Evolutionary conservation across 2,329 filamentous ascomycete species (phyloP).

Genomic region (Penicillium sp.): DNA sequence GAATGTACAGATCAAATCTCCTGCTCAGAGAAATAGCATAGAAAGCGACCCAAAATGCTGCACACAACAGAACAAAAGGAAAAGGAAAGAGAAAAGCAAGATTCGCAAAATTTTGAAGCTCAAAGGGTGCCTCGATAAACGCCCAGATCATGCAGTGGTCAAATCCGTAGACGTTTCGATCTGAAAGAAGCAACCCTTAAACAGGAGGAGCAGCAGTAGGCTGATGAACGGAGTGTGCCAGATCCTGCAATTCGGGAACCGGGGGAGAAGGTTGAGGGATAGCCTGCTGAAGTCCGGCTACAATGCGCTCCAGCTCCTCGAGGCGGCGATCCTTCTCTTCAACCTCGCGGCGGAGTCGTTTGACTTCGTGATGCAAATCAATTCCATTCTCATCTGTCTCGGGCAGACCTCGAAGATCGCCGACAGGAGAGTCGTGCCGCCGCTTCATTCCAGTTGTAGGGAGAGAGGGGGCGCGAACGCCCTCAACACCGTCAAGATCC

Average conservation of each 20-base stretch:
- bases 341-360: slow-evolving; percentile 65
- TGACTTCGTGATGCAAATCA: slow-evolving; percentile 61
- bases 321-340: slow-evolving; percentile 53
- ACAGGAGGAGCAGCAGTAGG: slow-evolving; percentile 17
- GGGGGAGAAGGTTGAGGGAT: slow-evolving; percentile 30
- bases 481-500: slow-evolving; percentile 29
- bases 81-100: background rate
- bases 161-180: slow-evolving; percentile 12
- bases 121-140: slow-evolving; percentile 27
- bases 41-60: slow-evolving; percentile 18
- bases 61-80: slow-evolving; percentile 4
- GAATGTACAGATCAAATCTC: slow-evolving; percentile 11
- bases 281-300: slow-evolving; percentile 38
- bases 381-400: slow-evolving; percentile 45
- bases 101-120: slow-evolving; percentile 16
- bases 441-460: slow-evolving; percentile 36
- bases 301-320: slow-evolving; percentile 43
- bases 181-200: slow-evolving; percentile 7
- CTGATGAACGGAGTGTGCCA: slow-evolving; percentile 17
- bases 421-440: slow-evolving; percentile 33
- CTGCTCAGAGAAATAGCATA: slow-evolving; percentile 1
- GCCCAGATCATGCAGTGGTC: slow-evolving; percentile 35
- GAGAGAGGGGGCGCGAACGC: slow-evolving; percentile 29
- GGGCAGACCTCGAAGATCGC: slow-evolving; percentile 21
- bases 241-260: slow-evolving; percentile 17